Percentiles rank a stretch among this genome's conserved stretches.
phyloP scores from a whole-genome alignment of 805 yeast species.

The Saccharomycopsis javanensis region DNA sequence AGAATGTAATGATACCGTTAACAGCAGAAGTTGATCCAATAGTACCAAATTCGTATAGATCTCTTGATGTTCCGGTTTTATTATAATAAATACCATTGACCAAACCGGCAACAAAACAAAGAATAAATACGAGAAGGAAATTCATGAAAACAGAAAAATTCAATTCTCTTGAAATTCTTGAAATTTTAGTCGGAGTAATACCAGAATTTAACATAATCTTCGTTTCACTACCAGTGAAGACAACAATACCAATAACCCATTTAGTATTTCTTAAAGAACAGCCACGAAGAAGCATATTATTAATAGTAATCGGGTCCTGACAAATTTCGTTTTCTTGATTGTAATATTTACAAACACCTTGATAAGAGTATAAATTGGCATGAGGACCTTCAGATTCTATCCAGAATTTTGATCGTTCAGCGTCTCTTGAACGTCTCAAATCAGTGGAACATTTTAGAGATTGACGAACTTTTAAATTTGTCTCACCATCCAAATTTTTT shows the following conservation, averaged over 20 bases:
- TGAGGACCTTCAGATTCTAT: slow-evolving; percentile 82
- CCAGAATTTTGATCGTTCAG: slow-evolving; percentile 47
- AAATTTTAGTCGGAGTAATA: slow-evolving; percentile 65
- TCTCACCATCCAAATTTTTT: slow-evolving; percentile 72
- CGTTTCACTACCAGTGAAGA: slow-evolving; percentile 70
- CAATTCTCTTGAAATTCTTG: slow-evolving; percentile 63
- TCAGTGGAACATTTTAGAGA: slow-evolving; percentile 53
- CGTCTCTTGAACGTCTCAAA: slow-evolving; percentile 39
- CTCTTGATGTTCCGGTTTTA: slow-evolving; percentile 39
- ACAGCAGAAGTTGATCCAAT: slow-evolving; percentile 54
- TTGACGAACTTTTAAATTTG: slow-evolving; percentile 68
- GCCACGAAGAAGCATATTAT: slow-evolving; percentile 64
- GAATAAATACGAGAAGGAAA: slow-evolving; percentile 49
- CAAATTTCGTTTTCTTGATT: slow-evolving; percentile 30
- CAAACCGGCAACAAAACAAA: slow-evolving; percentile 63
- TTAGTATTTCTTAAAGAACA: slow-evolving; percentile 71
- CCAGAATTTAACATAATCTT: slow-evolving; percentile 79
- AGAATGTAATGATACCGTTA: slow-evolving; percentile 64
- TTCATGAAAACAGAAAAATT: slow-evolving; percentile 62
- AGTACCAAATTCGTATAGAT: slow-evolving; percentile 61
- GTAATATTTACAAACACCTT: slow-evolving; percentile 55
- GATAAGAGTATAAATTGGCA: slow-evolving; percentile 64
- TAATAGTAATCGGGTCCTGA: slow-evolving; percentile 51
- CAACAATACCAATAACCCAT: slow-evolving; percentile 73
- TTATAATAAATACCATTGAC: slow-evolving; percentile 61